Conservation (phyloP, 129 eudicot species). For the Artemisia argyi region DNA sequence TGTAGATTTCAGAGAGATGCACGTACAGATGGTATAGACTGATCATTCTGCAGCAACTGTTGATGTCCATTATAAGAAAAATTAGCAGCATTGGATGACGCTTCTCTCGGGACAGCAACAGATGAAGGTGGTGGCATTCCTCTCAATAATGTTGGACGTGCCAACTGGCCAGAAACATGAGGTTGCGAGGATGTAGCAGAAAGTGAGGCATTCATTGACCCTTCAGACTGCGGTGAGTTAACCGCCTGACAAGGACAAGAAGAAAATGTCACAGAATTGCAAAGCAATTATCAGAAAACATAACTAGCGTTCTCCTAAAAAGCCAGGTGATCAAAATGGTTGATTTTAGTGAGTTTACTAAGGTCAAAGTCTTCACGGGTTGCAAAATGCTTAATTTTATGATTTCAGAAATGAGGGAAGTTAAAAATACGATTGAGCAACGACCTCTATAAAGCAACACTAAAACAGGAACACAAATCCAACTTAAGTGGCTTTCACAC, state of each 20-base stretch:
- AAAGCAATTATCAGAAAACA: constrained; percentile 10
- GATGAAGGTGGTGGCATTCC: constrained; percentile 43
- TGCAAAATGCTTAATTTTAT: constrained; percentile 16
- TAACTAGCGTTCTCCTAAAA: constrained; percentile 2
- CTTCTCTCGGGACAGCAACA: constrained; percentile 35
- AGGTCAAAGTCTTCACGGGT: constrained; percentile 7
- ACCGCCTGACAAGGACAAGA: constrained; percentile 24
- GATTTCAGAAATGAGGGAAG: constrained; percentile 1
- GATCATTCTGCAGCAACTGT: constrained; percentile 39
- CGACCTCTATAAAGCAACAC: not conserved
- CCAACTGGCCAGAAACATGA: constrained; percentile 38
- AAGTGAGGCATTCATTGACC: constrained; percentile 23
- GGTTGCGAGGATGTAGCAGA: constrained; percentile 39
- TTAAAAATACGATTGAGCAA: not conserved
- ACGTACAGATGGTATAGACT: constrained; percentile 36
- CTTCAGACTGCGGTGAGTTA: constrained; percentile 28
- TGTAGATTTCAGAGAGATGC: constrained; percentile 5
- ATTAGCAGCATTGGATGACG: constrained; percentile 35
- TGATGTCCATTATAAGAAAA: constrained; percentile 44
- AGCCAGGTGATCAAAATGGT: not conserved
- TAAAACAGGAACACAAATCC: too few species aligned
- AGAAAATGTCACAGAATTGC: constrained; percentile 17
- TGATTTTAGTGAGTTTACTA: constrained; percentile 12
- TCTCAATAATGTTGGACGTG: constrained; percentile 29
- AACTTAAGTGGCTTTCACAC: not conserved